phyloP scores from a whole-genome alignment of 2,329 filamentous ascomycete species.

The Neonectria faginata region DNA sequence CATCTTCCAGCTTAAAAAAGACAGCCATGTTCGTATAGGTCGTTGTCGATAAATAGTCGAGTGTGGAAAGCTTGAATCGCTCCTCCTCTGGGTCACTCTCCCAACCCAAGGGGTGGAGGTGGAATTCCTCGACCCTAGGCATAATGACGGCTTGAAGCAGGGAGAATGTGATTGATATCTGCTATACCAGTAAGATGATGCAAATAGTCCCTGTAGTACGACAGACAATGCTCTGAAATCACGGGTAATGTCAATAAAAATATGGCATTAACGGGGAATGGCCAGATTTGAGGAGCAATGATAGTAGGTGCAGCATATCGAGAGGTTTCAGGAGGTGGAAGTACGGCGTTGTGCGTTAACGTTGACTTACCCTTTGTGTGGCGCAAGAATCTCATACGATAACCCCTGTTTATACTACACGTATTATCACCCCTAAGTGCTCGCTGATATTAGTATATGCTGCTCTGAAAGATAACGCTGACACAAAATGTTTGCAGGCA shows the following conservation, averaged over 20 bases:
- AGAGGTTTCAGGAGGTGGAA: background rate
- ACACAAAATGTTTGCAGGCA: background rate
- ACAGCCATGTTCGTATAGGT: conserved; percentile 26
- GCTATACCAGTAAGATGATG: background rate
- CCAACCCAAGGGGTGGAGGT: conserved; percentile 30
- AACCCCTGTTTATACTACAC: conserved; percentile 31
- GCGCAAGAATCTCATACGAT: background rate
- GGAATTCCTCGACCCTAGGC: conserved; percentile 24
- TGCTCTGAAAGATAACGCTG: background rate
- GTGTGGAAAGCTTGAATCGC: conserved; percentile 26
- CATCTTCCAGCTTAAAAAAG: conserved; percentile 25
- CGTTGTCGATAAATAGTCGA: conserved; percentile 29
- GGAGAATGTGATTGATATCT: background rate
- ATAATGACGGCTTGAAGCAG: conserved; percentile 5
- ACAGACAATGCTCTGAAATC: background rate
- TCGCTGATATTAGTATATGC: background rate
- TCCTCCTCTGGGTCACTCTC: conserved; percentile 33
- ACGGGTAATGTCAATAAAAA: background rate
- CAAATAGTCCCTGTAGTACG: background rate
- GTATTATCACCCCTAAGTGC: background rate
- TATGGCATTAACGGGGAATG: background rate
- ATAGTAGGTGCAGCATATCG: background rate
- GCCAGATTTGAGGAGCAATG: background rate
- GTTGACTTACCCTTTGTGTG: background rate
- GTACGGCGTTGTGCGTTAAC: background rate